phyloP scores from a whole-genome alignment of 352 stramenopile species.

The Phytophthora pistaciae region DNA sequence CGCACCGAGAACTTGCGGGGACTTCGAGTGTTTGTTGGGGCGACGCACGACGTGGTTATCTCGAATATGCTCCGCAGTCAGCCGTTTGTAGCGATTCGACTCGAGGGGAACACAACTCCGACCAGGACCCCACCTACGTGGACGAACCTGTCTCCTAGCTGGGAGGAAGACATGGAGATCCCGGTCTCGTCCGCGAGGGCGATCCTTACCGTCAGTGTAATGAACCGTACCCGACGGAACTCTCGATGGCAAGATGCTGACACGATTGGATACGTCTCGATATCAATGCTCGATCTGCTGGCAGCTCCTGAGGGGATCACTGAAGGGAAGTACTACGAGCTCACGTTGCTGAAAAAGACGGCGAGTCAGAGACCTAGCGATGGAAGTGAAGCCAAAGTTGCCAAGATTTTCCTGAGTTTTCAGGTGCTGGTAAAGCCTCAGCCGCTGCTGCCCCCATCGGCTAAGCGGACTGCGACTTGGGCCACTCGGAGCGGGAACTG shows the following conservation, averaged over 20 bases:
- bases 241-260: conserved; percentile 30
- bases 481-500: conserved; percentile 50
- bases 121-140: conserved; percentile 53
- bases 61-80: conserved; percentile 57
- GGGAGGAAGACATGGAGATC: conserved; percentile 72
- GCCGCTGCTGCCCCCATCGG: conserved; percentile 3
- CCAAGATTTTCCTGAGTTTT: conserved; percentile 40
- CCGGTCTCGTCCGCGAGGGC: conserved; percentile 47
- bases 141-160: conserved; percentile 68
- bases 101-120: conserved; percentile 42
- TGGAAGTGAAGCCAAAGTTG: neutral
- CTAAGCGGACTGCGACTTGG: conserved; percentile 21
- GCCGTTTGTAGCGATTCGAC: conserved; percentile 54
- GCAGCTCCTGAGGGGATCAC: conserved; percentile 21
- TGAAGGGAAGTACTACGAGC: conserved; percentile 34
- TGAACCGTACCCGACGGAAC: conserved; percentile 44
- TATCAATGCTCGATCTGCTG: conserved; percentile 54
- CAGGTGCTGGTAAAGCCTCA: conserved; percentile 38
- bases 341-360: conserved; percentile 14
- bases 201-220: conserved; percentile 50
- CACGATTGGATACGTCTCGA: conserved; percentile 48
- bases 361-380: neutral
- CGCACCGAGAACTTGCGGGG: conserved; percentile 40
- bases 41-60: conserved; percentile 47
- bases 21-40: conserved; percentile 55